Base-by-base conservation (phyloP, 2,329 filamentous ascomycete species). In the Aureobasidium sp. region DNA sequence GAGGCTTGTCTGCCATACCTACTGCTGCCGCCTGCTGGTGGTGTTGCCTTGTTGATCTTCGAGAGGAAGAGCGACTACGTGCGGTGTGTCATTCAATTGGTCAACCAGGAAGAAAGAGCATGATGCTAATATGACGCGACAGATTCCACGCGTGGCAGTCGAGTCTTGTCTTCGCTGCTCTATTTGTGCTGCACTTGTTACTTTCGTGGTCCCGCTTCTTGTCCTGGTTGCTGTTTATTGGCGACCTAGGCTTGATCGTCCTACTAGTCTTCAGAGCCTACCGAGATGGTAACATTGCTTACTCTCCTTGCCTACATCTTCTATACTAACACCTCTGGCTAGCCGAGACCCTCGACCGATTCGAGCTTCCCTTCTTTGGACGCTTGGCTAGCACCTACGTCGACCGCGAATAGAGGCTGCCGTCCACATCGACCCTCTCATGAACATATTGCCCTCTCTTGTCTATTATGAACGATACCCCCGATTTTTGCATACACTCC, bases 11-110 rank as follows among this genome's bases (percentile, higher is more conserved):
- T 97, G 70, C 93, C 94, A 58, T 99, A 99, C 74, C 73, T 97
- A 65, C 79, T 88, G 55, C 77, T 96, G 15, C 94, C 94, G 65
- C 94, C 94, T 1, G 81, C 92, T 0, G 94, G 93, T 2, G 90
- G 89, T 3, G 90, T 97, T 29, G 74, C 96, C 67, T 76, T 99
- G 68, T 76, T 99, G 67, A 83, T 97, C 48, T 73, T 93, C 66
- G 94, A 99, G 81, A 86, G 92, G 71, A 94, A 96, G 79, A 97
- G 91, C 72, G 94, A 99, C 77, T 99, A 96, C 75, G 94, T 99
- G 62, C 84, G 94, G 89, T 93, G 50, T 17, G 56, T 12, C n/a
- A 13, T 50, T 2, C 36, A 0, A 5, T 6, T 23, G 17, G 9
- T 34, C 32, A 15, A n/a, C 10, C 3, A 8, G 13, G 23, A 10